A percentile compares a stretch with the other conserved stretches of the same genome.
These are phyloP conservation scores for Spiromastix sp. DNA, from an alignment of 2,329 filamentous ascomycete genomes.

Conservation along the genomic window DNA sequence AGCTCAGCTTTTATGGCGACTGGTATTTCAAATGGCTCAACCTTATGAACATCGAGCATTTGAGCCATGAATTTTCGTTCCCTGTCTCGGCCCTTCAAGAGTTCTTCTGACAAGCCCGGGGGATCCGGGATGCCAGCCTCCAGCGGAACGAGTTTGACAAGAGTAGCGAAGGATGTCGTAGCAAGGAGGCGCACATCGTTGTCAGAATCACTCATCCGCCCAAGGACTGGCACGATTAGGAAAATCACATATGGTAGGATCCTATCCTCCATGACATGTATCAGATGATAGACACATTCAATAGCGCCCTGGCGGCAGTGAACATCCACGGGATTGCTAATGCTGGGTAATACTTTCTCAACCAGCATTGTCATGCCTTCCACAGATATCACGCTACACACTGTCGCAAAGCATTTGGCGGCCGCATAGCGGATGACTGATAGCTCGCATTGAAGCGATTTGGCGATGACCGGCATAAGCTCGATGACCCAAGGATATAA, in stretches of 20 bases:
- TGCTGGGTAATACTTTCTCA: conserved; percentile 81
- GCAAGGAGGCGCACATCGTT: conserved; percentile 89
- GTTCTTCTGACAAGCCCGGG: conserved; percentile 76
- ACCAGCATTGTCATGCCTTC: conserved; percentile 94
- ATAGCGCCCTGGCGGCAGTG: conserved; percentile 86
- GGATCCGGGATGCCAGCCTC: conserved; percentile 97
- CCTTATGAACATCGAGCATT: conserved; percentile 92
- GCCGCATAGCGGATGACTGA: conserved; percentile 94
- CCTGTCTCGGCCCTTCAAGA: conserved; percentile 81
- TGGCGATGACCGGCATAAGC: conserved; percentile 75
- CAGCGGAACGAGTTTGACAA: conserved; percentile 92
- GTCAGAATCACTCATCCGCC: conserved; percentile 96
- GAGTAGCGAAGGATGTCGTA: conserved; percentile 90
- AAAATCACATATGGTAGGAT: conserved; percentile 98
- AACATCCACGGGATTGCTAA: conserved; percentile 81
- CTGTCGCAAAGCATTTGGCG: conserved; percentile 91
- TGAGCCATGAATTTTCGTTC: conserved; percentile 96
- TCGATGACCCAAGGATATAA: conserved; percentile 73
- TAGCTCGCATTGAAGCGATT: conserved; percentile 74
- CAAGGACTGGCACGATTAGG: conserved; percentile 91
- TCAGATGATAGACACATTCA: conserved; percentile 91
- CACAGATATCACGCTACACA: conserved; percentile 92
- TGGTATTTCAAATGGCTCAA: conserved; percentile 85
- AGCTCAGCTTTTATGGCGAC: conserved; percentile 96
- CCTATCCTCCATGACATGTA: conserved; percentile 93